Base-by-base conservation (phyloP, 2,329 filamentous ascomycete species). In the Neophaeococcomyces mojaviensis region DNA sequence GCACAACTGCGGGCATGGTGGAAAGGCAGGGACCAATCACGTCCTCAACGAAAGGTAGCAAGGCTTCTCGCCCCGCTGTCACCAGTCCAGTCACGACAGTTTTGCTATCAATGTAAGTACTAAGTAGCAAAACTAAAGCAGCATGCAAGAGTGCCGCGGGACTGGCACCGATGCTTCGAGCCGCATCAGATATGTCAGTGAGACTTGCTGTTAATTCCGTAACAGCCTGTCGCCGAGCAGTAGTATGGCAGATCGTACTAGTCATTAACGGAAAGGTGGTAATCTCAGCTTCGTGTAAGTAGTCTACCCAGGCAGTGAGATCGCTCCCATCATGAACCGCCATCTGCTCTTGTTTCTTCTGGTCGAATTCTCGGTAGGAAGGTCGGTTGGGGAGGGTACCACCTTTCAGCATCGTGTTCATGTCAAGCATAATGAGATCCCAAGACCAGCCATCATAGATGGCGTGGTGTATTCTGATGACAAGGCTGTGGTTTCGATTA, bases 401-500 rank as follows among this genome's bases (percentile, higher is more conserved):
- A 6, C 60, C 61, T 15, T 53, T 48, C 59, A 84, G 57, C 1
- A 84, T 53, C 0, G 57, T 58, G 3, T 75, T 70, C 3, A 94
- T 66, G 60, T 95, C 87, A 20, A 74, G 67, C 12, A 86, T 59
- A 0, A 94, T 64, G 24, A 90, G 69, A 42, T 95, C 84, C 59
- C 88, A 75, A 0, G 88, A 89, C 89, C 89, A 96, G n/a, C 88
- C 89, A 62, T 96, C 89, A 59, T 94, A 96, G 1, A 94, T 62
- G 1, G 86, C 81, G 64, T 96, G 89, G 59, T 94, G 88, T 0
- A 94, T 69, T 10, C 82, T 72, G 36, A 86, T 44, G 9, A 77
- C 57, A 1, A 63, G 49, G 26, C 59, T 56, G 2, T 59, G 45
- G 39, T 52, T 46, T 3, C 59, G 40, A 15, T 53, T 15, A 6